These are phyloP conservation scores for Eimeria acervulina DNA, from an alignment of 169 alveolate species.

Conservation along the genomic window DNA sequence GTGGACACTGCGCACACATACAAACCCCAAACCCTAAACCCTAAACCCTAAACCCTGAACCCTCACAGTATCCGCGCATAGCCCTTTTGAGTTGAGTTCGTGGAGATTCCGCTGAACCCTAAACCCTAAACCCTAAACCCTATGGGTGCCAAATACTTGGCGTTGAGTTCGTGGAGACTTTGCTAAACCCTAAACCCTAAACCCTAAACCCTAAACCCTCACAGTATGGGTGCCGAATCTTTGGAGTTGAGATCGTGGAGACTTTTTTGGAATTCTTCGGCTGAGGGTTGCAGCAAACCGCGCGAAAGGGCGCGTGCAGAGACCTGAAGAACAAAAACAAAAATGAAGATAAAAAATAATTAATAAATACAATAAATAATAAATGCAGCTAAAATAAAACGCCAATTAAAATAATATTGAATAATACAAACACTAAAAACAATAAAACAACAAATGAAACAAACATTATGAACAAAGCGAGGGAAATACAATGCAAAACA, in stretches of 20 bases:
- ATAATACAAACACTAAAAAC: no score
- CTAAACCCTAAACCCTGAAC: constrained; percentile 24
- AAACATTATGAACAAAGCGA: no score
- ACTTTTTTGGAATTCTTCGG: background rate
- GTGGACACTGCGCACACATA: constrained; percentile 33
- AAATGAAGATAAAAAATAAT: background rate
- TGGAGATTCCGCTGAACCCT: background rate
- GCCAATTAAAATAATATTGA: no score
- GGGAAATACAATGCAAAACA: no score
- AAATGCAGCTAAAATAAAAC: no score
- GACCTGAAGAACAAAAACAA: background rate
- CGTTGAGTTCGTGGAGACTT: background rate
- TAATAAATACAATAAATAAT: no score
- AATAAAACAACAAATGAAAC: no score
- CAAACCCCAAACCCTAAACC: background rate
- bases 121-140: constrained; percentile 30
- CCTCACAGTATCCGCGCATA: constrained; percentile 50
- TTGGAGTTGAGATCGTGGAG: constrained; percentile 51
- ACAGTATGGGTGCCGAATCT: constrained; percentile 62
- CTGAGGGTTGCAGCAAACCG: background rate
- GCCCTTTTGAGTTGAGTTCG: constrained; percentile 50
- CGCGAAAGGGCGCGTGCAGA: background rate
- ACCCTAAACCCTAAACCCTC: constrained; percentile 32
- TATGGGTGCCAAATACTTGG: constrained; percentile 49
- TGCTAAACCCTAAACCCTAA: background rate